Percentiles rank a stretch among this genome's conserved stretches.
These are phyloP conservation scores for Atalantia buxifolia DNA, from an alignment of 345 rosid species.

Conservation along the genomic window DNA sequence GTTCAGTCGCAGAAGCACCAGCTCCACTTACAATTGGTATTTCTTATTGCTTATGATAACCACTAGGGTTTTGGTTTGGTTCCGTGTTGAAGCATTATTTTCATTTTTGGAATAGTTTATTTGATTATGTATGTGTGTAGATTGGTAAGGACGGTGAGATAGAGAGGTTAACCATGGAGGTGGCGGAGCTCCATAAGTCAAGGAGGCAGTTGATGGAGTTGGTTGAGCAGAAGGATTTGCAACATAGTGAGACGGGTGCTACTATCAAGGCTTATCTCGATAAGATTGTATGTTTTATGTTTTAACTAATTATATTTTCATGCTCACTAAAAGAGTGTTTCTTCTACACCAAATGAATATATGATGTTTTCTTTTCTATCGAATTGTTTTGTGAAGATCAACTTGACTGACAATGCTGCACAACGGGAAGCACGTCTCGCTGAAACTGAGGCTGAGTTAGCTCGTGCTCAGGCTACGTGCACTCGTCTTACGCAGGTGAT, in stretches of 20 bases:
- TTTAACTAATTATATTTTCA: too few species aligned
- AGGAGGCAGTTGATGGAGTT: conserved; percentile 82
- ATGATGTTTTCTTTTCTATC: not conserved
- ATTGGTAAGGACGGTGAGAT: conserved; percentile 80
- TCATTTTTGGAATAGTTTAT: not conserved
- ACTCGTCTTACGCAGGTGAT: conserved; percentile 75
- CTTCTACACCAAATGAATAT: not conserved
- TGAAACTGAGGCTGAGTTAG: conserved; percentile 67
- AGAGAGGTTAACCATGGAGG: conserved; percentile 68
- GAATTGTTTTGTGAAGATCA: conserved; percentile 38
- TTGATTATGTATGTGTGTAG: conserved; percentile 25
- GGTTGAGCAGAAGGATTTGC: conserved; percentile 77
- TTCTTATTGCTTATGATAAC: not conserved
- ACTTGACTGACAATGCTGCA: conserved; percentile 60
- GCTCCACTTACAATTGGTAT: conserved; percentile 70
- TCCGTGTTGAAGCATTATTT: too few species aligned
- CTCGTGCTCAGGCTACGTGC: conserved; percentile 56
- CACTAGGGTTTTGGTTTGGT: too few species aligned
- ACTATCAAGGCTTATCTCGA: conserved; percentile 70
- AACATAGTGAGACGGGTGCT: conserved; percentile 76
- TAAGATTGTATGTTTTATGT: conserved; percentile 54
- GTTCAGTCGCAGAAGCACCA: conserved; percentile 80
- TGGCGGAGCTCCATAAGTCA: conserved; percentile 73
- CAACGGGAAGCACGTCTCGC: conserved; percentile 62
- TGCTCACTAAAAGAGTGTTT: not conserved